Evolutionary conservation across 441 rosid species (phyloP).

Genomic region (Erodium trifolium): DNA sequence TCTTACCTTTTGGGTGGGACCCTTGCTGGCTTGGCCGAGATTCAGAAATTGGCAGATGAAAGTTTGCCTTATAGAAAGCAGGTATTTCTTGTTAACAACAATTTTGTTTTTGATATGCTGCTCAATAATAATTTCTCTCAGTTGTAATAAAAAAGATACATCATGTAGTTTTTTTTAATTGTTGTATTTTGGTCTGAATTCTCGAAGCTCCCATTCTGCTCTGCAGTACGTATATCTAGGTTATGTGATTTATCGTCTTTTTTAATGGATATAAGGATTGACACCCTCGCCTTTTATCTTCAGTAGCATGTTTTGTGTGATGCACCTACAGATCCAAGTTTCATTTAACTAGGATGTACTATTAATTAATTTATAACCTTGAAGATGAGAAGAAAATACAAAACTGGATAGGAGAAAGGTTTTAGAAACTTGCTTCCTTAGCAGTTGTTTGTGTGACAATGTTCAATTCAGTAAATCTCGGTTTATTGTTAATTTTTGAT

Average conservation of each 20-base stretch:
- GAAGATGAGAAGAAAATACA: not conserved
- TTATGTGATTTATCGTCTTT: not conserved
- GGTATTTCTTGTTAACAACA: slow-evolving; percentile 32
- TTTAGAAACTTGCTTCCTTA: not conserved
- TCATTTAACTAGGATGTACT: no score
- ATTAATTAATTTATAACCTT: not conserved
- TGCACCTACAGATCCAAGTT: not conserved
- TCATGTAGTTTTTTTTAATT: not conserved
- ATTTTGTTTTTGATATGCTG: no score
- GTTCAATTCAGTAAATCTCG: not conserved
- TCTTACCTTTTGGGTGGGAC: slow-evolving; percentile 71
- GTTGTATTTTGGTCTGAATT: not conserved
- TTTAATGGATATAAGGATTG: not conserved
- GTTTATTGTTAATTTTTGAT: not conserved
- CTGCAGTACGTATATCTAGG: not conserved
- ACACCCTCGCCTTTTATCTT: not conserved
- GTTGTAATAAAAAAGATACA: not conserved
- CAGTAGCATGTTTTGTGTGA: not conserved
- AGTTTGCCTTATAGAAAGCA: slow-evolving; percentile 77
- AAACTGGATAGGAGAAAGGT: not conserved
- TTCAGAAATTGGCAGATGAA: slow-evolving; percentile 77
- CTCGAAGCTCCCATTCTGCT: not conserved
- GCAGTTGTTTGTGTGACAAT: not conserved
- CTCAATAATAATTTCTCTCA: not conserved
- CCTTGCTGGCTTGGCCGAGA: slow-evolving; percentile 65